phyloP scores from a whole-genome alignment of 495 filamentous ascomycete species.

The Aspergillus ellipticus region DNA sequence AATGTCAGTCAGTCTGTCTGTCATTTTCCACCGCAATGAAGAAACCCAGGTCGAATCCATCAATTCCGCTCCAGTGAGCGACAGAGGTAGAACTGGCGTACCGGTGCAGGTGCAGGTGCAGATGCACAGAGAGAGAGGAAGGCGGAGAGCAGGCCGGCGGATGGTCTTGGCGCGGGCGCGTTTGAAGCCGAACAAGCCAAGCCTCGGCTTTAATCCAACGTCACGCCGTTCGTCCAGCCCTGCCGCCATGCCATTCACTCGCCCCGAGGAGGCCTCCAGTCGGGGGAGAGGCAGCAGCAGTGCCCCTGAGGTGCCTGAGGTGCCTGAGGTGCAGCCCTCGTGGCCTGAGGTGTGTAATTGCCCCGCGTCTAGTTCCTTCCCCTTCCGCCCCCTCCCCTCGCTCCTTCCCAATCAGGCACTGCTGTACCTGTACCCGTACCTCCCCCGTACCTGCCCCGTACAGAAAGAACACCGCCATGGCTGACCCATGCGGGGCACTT shows the following conservation, averaged over 20 bases:
- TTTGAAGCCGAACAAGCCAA: no score
- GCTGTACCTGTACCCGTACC: no score
- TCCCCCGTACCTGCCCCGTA: no score
- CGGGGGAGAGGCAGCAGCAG: background rate
- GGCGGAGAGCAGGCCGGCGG: background rate
- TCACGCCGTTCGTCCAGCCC: background rate
- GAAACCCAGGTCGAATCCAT: no score
- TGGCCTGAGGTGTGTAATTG: constrained; percentile 21
- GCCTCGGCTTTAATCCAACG: background rate
- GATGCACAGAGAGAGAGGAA: background rate
- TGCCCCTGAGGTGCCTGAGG: background rate
- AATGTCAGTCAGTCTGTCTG: no score
- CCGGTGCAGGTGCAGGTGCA: no score
- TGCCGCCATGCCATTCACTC: background rate
- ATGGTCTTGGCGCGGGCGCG: background rate
- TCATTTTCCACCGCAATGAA: no score
- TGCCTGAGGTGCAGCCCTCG: background rate
- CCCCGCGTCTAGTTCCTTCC: background rate
- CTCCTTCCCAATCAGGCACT: background rate
- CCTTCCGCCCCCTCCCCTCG: background rate
- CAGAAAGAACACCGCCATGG: no score
- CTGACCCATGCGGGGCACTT: no score
- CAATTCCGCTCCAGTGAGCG: no score
- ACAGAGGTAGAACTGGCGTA: no score
- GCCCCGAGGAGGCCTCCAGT: constrained; percentile 1